phyloP scores from a whole-genome alignment of 2,329 filamentous ascomycete genomes.

The Ophiocordyceps sinensis region DNA sequence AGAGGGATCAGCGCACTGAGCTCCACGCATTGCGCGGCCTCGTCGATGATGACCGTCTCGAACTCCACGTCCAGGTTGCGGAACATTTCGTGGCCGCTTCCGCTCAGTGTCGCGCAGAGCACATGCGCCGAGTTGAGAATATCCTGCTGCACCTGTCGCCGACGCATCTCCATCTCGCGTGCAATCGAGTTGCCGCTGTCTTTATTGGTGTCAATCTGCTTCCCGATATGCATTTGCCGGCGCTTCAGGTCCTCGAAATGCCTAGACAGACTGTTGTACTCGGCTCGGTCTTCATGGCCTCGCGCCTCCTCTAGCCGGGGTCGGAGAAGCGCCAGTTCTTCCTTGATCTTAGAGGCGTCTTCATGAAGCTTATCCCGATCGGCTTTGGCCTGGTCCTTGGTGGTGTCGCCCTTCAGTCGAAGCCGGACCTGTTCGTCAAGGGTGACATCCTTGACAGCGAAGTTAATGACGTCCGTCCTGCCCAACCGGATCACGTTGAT shows the following conservation, averaged over 20 bases:
- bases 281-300: conserved; percentile 31
- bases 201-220: conserved; percentile 74
- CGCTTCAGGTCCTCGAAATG: conserved; percentile 67
- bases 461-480: conserved; percentile 82
- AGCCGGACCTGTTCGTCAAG: conserved; percentile 80
- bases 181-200: conserved; percentile 70
- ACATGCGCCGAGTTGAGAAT: conserved; percentile 85
- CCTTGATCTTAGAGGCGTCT: conserved; percentile 59
- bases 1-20: conserved; percentile 90
- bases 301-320: conserved; percentile 56
- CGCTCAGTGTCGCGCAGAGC: conserved; percentile 87
- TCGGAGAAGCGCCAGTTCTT: conserved; percentile 56
- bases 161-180: conserved; percentile 74
- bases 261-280: conserved; percentile 47
- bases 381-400: conserved; percentile 40
- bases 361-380: conserved; percentile 45
- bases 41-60: conserved; percentile 95
- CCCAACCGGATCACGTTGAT: conserved; percentile 84
- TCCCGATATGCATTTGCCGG: conserved; percentile 58
- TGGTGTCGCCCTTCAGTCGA: conserved; percentile 47
- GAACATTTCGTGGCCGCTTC: conserved; percentile 95
- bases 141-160: conserved; percentile 74
- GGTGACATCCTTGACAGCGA: conserved; percentile 77
- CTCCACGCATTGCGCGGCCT: conserved; percentile 96
- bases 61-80: conserved; percentile 90